Evolutionary conservation across 2,329 filamentous ascomycete species (phyloP).

Genomic region (Aspergillus ustus): DNA sequence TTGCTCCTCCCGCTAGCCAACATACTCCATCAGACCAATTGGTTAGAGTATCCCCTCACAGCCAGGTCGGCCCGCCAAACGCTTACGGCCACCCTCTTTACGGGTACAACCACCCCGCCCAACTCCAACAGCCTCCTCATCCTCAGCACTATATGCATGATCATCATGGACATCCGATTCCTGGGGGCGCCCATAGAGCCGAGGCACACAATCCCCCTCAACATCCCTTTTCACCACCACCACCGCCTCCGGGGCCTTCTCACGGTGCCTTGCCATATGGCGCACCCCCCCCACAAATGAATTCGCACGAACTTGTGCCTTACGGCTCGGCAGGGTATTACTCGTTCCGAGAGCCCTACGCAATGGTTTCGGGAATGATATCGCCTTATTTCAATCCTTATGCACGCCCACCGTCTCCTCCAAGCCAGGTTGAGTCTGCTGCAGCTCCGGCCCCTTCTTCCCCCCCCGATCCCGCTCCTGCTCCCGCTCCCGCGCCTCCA

Average conservation of each 20-base stretch:
- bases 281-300: slow-evolving; percentile 32
- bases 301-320: slow-evolving; percentile 43
- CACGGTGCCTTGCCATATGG: slow-evolving; percentile 36
- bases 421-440: slow-evolving; percentile 32
- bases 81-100: slow-evolving; percentile 35
- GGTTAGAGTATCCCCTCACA: slow-evolving; percentile 35
- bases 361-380: slow-evolving; percentile 40
- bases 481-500: slow-evolving; percentile 29
- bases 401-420: slow-evolving; percentile 40
- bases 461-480: background rate
- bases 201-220: slow-evolving; percentile 39
- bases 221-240: slow-evolving; percentile 32
- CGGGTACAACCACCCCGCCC: slow-evolving; percentile 35
- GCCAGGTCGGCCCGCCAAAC: slow-evolving; percentile 28
- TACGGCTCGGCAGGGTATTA: slow-evolving; percentile 41
- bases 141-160: slow-evolving; percentile 36
- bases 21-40: slow-evolving; percentile 39
- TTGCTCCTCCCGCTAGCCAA: slow-evolving; percentile 30
- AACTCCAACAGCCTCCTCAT: slow-evolving; percentile 24
- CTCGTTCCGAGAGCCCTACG: slow-evolving; percentile 41
- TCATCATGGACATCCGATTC: slow-evolving; percentile 30
- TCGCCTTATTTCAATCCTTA: slow-evolving; percentile 43
- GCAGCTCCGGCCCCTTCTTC: slow-evolving; percentile 35
- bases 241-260: slow-evolving; percentile 24
- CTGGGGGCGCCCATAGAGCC: slow-evolving; percentile 29